A percentile compares a stretch with the other conserved stretches of the same genome.
These are phyloP conservation scores for Oryza rufipogon DNA, from an alignment of 176 grass and related monocot species.

Conservation along the genomic window DNA sequence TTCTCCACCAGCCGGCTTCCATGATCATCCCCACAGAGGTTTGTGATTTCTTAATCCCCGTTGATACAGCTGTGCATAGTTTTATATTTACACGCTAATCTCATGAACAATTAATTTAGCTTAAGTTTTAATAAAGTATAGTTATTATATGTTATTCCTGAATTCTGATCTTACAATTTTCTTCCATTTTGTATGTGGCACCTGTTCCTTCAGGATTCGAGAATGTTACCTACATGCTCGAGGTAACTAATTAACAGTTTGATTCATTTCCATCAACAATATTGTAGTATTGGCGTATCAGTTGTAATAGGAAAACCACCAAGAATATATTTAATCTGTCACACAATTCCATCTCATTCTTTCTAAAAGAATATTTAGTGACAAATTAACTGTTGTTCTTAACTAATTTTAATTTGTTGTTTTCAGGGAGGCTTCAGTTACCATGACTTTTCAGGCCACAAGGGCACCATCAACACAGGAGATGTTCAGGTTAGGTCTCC, in stretches of 20 bases:
- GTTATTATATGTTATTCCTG: neutral
- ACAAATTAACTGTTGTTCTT: neutral
- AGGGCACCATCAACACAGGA: constrained; percentile 76
- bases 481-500: constrained; percentile 80
- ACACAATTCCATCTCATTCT: neutral
- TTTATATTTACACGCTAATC: neutral
- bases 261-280: neutral
- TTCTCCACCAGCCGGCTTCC: constrained; percentile 66
- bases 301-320: neutral
- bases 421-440: constrained; percentile 72
- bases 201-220: constrained; percentile 62
- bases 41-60: neutral
- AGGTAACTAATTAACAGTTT: constrained; percentile 46
- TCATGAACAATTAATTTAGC: neutral
- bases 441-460: constrained; percentile 87
- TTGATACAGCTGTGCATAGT: neutral
- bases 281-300: neutral
- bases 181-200: neutral
- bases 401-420: neutral
- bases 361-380: neutral
- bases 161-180: neutral
- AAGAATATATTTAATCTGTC: neutral
- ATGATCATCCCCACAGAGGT: constrained; percentile 85
- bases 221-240: constrained; percentile 77
- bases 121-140: neutral